Evolutionary conservation across 1,284 basidiomycete genomes (phyloP), one percentile per base, ranked within the genome.

Genomic region (Cerioporus squamosus): DNA sequence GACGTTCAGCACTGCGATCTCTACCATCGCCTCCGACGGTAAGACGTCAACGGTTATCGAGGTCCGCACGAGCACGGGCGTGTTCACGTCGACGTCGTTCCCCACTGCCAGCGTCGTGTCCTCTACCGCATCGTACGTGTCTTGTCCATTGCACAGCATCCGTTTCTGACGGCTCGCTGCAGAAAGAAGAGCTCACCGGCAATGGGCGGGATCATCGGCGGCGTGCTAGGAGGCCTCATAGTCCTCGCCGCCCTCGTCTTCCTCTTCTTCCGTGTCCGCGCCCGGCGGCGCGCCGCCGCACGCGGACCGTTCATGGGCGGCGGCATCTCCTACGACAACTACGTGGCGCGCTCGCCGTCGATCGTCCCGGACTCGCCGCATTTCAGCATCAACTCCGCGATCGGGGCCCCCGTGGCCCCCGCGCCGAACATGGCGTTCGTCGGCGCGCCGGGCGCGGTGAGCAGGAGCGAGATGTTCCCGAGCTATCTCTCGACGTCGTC

Each of bases 201-300:
- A 42, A 59, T 57, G 26, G 62, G 62, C 39, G 59, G 55, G 20
- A 52, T 63, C 51, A 61, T 64, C 22, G 67, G 63, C 17, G 67
- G 67, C 0, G 55, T 60, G 18, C 8, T 63, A n/a, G 62, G 60
- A 42, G 65, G 62, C 2, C 48, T 66, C 23, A 36, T 55, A 22
- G 31, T 66, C 33, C 53, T 68, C 42, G 54, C 24, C 1, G 46
- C 57, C 38, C 49, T 68, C 31, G 59, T 33, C 20, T 55, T 62
- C 52, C 55, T 66, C 51, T 31, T 62, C 31, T 59, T 64, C 52
- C 67, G 67, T 46, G 31, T 60, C 18, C 62, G 67, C 40, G 54
- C 60, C 4, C 60, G 63, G 29, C 51, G 60, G 10, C 65, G 62
- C 17, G 55, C 54, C 18, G 49, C 40, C 6, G n/a, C 26, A 26